These are phyloP conservation scores for Ceratocystiopsis sp. DNA, from an alignment of 2,329 filamentous ascomycete genomes.

Conservation along the genomic window DNA sequence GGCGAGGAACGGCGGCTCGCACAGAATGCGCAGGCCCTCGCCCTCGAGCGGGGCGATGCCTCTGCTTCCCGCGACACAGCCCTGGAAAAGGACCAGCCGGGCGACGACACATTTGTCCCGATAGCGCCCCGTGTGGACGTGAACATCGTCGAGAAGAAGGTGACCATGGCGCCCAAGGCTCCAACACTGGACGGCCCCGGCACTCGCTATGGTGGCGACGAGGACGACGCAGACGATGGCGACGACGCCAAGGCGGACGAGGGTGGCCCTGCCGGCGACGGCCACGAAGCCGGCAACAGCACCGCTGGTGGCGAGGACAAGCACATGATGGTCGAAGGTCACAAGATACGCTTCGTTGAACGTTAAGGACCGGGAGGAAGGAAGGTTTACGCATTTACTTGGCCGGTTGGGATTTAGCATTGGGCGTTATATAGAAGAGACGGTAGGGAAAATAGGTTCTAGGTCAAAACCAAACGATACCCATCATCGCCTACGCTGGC, in stretches of 20 bases:
- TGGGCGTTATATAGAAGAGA: neutral
- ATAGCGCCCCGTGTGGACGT: slow-evolving; percentile 23
- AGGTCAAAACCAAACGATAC: too few species aligned
- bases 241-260: too few species aligned
- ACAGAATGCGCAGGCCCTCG: slow-evolving; percentile 25
- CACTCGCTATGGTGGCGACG: too few species aligned
- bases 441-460: neutral
- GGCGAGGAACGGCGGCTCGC: slow-evolving; percentile 24
- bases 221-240: too few species aligned
- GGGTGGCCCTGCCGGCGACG: slow-evolving; percentile 8
- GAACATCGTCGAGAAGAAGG: slow-evolving; percentile 34
- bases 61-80: slow-evolving; percentile 29
- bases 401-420: neutral
- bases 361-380: neutral
- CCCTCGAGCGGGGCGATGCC: slow-evolving; percentile 29
- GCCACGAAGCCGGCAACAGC: slow-evolving; percentile 29
- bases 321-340: slow-evolving; percentile 4
- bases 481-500: too few species aligned
- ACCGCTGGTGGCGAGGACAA: neutral
- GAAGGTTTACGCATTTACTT: neutral
- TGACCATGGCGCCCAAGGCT: slow-evolving; percentile 20
- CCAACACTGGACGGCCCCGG: slow-evolving; percentile 17
- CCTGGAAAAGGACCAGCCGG: slow-evolving; percentile 26
- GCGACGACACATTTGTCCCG: neutral
- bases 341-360: slow-evolving; percentile 2